Evolutionary conservation across 2,329 filamentous ascomycete species (phyloP).

Genomic region (Fusarium dlaminii): DNA sequence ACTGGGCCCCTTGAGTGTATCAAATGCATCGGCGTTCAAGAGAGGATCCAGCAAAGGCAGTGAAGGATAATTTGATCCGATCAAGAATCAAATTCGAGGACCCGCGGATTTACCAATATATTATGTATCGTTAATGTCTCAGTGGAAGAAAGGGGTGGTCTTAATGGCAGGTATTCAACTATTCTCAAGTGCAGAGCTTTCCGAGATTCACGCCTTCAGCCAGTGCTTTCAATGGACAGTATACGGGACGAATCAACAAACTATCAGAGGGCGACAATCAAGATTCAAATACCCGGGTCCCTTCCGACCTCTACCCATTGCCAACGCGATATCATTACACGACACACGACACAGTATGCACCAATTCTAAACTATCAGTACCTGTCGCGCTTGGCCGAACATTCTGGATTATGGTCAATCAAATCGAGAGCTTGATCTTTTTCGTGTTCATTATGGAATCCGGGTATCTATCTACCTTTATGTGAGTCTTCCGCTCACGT

Average conservation of each 20-base stretch:
- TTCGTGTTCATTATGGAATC: constrained; percentile 11
- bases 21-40: neutral
- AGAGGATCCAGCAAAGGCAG: constrained; percentile 13
- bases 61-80: neutral
- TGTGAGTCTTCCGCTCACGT: constrained; percentile 13
- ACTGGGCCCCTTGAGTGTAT: neutral
- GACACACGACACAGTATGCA: neutral
- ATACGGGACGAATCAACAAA: neutral
- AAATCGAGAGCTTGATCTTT: neutral
- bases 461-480: constrained; percentile 34
- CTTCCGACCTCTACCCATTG: neutral
- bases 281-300: neutral
- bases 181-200: neutral
- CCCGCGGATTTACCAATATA: neutral
- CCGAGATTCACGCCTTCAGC: neutral
- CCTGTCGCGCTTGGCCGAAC: neutral
- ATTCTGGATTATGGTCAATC: neutral
- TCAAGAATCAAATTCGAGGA: neutral
- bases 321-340: neutral
- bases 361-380: neutral
- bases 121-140: neutral
- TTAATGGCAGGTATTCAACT: neutral
- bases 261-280: neutral
- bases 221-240: neutral
- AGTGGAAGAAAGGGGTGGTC: too few relatives aligned